Base-by-base conservation (phyloP, 2,329 filamentous ascomycete species). In the Emergomyces orientalis region DNA sequence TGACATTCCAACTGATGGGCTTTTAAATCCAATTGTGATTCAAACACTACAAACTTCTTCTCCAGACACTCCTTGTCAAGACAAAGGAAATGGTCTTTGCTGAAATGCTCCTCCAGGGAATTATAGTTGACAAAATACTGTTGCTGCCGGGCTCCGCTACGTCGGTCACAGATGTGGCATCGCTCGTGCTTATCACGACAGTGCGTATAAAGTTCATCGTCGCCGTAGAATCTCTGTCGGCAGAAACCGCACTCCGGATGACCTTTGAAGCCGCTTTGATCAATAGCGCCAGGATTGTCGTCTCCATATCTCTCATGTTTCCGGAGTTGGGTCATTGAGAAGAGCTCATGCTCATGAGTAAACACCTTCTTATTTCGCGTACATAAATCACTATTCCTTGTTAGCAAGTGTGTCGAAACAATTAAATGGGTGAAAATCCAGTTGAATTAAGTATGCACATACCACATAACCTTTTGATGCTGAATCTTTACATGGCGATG, bases 41-140 rank as follows among this genome's bases (percentile, higher is more conserved):
- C 90, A 69, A 99, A 99, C 0, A 97, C 94, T 37, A 97, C 89
- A 72, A 97, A 97, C 73, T 97, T 97, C 83, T 96, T 96, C 69
- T 97, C 94, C 71, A 94, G 74, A 71, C 94, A 99, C 71, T 96
- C 92, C 61, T 84, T 82, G 69, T 99, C 91, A 7, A 84, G 75
- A 72, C 94, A 99, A 0, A 92, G 78, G 71, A 87, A 96, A 74
- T 99, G 94, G 63, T 94, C 91, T 68, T 87, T 87, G 66, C 84
- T 83, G 73, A 97, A 97, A 75, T 99, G 94, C 45, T 86, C 79
- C 72, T 96, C 91, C 2, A 99, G 80, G 0, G 89, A 85, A 67
- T 92, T 84, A 76, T 97, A 97, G 77, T 99, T 86, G 64, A 89
- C 80, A 73, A 90, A 99, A 73, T 99, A 99, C 71, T 96, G 90